phyloP scores from a whole-genome alignment of 1,284 basidiomycete genomes.

The Taiwanofungus camphoratus region DNA sequence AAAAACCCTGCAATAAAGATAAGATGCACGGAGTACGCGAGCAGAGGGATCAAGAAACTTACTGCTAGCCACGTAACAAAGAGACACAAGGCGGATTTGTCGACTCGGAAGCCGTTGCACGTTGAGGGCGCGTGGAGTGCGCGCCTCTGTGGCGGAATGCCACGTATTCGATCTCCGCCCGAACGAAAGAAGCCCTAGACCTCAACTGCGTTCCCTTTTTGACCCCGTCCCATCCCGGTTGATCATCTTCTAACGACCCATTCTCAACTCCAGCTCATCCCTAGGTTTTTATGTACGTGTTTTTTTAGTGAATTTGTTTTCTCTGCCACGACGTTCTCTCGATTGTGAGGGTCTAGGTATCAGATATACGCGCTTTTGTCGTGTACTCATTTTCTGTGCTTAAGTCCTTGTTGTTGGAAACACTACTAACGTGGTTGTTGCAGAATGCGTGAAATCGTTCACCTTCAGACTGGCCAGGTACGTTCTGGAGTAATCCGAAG shows the following conservation, averaged over 20 bases:
- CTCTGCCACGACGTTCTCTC: neutral
- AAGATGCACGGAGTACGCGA: too few species aligned
- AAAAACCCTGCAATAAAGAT: too few species aligned
- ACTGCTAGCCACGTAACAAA: too few species aligned
- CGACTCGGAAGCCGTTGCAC: too few species aligned
- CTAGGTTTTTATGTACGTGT: conserved; percentile 29
- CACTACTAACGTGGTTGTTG: conserved; percentile 27
- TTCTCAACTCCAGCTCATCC: conserved; percentile 17
- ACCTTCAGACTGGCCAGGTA: conserved; percentile 94
- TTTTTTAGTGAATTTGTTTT: conserved; percentile 1
- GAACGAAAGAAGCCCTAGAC: conserved; percentile 23
- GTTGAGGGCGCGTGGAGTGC: too few species aligned
- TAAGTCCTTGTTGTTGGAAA: conserved; percentile 7
- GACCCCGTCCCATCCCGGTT: conserved; percentile 26
- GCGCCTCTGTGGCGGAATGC: too few species aligned
- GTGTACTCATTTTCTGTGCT: conserved; percentile 5
- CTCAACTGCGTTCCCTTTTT: conserved; percentile 23
- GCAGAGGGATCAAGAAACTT: too few species aligned
- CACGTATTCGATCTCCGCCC: conserved; percentile 19
- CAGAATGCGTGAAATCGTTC: conserved; percentile 96
- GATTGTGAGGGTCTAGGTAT: neutral
- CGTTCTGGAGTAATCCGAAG: too few species aligned
- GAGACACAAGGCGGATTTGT: too few species aligned
- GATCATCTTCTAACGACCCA: conserved; percentile 23
- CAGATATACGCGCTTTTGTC: conserved; percentile 2